Conservation (phyloP, 345 rosid genomes). For the Camelina laxa region DNA sequence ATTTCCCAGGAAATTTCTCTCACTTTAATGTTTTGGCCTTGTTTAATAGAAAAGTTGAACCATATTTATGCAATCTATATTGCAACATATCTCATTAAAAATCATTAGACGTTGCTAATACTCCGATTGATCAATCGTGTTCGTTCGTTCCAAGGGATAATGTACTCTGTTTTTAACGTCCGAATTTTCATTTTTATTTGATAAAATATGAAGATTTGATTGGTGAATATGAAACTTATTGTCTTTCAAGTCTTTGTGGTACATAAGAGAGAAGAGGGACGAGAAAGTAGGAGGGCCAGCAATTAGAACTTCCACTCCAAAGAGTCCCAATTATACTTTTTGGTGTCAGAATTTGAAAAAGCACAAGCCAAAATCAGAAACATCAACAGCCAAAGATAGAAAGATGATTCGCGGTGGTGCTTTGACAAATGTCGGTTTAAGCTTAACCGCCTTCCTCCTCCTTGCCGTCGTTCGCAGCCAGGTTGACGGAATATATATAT, state of each 20-base stretch:
- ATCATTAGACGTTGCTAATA: not conserved
- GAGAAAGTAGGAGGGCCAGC: slow-evolving; percentile 26
- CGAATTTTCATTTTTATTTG: not conserved
- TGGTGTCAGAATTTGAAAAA: not conserved
- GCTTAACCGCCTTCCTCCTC: slow-evolving; percentile 49
- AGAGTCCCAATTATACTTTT: not conserved
- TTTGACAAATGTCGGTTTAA: slow-evolving; percentile 28
- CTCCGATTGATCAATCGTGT: slow-evolving; percentile 3
- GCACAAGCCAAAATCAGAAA: not conserved
- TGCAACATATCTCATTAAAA: too few relatives aligned
- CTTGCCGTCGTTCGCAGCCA: slow-evolving; percentile 38
- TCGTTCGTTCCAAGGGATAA: too few relatives aligned
- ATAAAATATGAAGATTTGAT: not conserved
- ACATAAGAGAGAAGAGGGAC: not conserved
- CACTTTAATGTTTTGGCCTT: slow-evolving; percentile 7
- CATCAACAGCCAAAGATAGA: not conserved
- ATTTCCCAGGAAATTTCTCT: slow-evolving; percentile 6
- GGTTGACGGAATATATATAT: not conserved
- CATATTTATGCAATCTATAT: not conserved
- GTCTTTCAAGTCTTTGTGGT: not conserved
- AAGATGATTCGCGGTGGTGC: slow-evolving; percentile 28
- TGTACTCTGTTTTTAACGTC: not conserved
- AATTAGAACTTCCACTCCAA: slow-evolving; percentile 15
- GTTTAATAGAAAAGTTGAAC: not conserved
- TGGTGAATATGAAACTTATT: not conserved